Evolutionary conservation across 176 grass and related monocot genomes (phyloP).

Genomic region (Cenchrus americanus): DNA sequence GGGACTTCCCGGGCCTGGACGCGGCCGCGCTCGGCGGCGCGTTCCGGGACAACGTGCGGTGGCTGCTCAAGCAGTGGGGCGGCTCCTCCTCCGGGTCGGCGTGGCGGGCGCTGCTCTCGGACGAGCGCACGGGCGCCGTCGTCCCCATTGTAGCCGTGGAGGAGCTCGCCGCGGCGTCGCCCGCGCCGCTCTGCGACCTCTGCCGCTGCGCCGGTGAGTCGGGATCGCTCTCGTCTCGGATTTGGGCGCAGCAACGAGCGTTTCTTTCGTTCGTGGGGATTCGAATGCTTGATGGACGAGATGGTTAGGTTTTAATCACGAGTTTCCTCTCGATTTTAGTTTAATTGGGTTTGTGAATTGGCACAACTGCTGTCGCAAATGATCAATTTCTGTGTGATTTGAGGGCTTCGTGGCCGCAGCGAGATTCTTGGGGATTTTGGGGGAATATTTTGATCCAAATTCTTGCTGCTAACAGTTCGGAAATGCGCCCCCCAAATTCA

Average conservation of each 20-base stretch:
- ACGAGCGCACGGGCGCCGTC: slow-evolving; percentile 50
- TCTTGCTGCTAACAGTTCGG: not conserved
- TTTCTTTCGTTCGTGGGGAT: not conserved
- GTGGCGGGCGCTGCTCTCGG: slow-evolving; percentile 63
- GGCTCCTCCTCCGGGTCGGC: slow-evolving; percentile 34
- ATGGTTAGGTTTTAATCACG: slow-evolving; percentile 26
- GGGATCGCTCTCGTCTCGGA: not conserved
- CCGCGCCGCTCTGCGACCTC: slow-evolving; percentile 58
- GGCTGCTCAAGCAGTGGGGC: slow-evolving; percentile 56
- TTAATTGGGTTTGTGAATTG: slow-evolving; percentile 10
- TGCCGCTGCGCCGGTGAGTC: slow-evolving; percentile 73
- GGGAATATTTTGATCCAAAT: slow-evolving; percentile 1
- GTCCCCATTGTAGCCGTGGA: slow-evolving; percentile 71
- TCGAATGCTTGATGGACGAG: not conserved
- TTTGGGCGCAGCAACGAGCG: not conserved
- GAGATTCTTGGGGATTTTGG: not conserved
- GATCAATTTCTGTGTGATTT: not conserved
- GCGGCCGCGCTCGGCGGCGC: slow-evolving; percentile 56
- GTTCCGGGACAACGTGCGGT: slow-evolving; percentile 75
- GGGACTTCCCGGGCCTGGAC: slow-evolving; percentile 61
- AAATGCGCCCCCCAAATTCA: slow-evolving; percentile 1
- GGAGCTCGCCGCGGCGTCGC: slow-evolving; percentile 49
- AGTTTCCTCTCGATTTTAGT: not conserved
- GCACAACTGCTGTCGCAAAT: not conserved
- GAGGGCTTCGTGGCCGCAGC: not conserved